Conservation (phyloP, 495 filamentous ascomycete species). For the Neurospora sublineolata region DNA sequence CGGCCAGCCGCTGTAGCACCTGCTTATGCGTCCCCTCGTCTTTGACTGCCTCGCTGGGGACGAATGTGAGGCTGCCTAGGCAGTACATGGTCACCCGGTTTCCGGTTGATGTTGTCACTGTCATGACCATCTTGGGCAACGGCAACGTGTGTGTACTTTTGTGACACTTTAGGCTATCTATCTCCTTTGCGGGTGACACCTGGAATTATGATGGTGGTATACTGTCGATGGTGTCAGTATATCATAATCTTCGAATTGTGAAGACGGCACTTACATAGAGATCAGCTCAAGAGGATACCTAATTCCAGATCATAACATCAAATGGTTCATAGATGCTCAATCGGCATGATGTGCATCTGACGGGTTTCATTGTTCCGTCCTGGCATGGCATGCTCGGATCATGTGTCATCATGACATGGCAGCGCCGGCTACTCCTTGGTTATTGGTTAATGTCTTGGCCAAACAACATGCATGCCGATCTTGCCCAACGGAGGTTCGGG, state of each 20-base stretch:
- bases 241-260: background rate
- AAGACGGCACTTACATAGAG: background rate
- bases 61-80: slow-evolving; percentile 6
- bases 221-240: background rate
- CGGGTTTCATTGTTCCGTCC: background rate
- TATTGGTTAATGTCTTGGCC: background rate
- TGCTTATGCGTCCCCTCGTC: slow-evolving; percentile 4
- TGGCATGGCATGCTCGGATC: background rate
- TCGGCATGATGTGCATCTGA: background rate
- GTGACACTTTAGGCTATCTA: background rate
- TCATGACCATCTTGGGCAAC: background rate
- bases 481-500: background rate
- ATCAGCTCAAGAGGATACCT: background rate
- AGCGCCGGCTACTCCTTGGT: background rate
- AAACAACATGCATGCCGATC: background rate
- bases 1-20: slow-evolving; percentile 19
- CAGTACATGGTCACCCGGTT: slow-evolving; percentile 1
- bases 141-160: background rate
- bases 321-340: background rate
- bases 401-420: background rate
- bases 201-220: background rate
- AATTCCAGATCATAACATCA: background rate
- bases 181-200: background rate
- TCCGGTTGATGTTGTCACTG: background rate
- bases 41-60: slow-evolving; percentile 2